A percentile compares a stretch with the other conserved stretches of the same genome.
Conservation (phyloP, 2,329 filamentous ascomycete genomes). For the Aspergillus hiratsukae region DNA sequence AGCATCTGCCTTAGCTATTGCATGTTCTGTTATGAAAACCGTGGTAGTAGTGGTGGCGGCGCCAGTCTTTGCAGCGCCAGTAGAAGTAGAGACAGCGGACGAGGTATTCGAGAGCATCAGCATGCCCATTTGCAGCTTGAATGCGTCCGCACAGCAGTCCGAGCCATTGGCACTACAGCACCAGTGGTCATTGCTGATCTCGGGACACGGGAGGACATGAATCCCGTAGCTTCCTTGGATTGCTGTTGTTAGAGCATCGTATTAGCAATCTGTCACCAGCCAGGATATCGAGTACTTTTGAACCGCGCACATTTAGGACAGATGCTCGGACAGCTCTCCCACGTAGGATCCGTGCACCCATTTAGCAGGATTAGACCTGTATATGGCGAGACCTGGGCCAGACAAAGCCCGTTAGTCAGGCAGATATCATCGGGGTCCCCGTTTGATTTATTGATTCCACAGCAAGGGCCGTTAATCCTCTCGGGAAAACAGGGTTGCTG, state of each 20-base stretch:
- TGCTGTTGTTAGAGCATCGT: too few species aligned
- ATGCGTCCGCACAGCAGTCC: not conserved
- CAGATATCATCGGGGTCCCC: not conserved
- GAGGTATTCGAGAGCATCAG: not conserved
- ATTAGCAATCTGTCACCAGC: too few species aligned
- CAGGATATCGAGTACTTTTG: too few species aligned
- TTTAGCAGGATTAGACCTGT: not conserved
- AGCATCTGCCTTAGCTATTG: too few species aligned
- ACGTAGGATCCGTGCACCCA: not conserved
- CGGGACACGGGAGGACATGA: slow-evolving; percentile 2
- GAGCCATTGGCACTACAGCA: too few species aligned
- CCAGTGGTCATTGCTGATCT: not conserved
- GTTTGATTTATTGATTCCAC: not conserved
- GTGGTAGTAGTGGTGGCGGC: not conserved
- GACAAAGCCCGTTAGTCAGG: slow-evolving; percentile 1
- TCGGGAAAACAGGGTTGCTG: too few species aligned
- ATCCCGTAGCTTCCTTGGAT: not conserved
- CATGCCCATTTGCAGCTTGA: not conserved
- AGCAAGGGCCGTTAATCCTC: not conserved
- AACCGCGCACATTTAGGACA: not conserved
- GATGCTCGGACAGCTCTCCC: not conserved
- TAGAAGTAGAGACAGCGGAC: not conserved
- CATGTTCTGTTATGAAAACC: not conserved
- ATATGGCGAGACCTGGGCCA: not conserved
- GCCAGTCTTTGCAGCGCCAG: not conserved